phyloP scores from a whole-genome alignment of 1,139 yeast genomes.

The Diutina mesorugosa region DNA sequence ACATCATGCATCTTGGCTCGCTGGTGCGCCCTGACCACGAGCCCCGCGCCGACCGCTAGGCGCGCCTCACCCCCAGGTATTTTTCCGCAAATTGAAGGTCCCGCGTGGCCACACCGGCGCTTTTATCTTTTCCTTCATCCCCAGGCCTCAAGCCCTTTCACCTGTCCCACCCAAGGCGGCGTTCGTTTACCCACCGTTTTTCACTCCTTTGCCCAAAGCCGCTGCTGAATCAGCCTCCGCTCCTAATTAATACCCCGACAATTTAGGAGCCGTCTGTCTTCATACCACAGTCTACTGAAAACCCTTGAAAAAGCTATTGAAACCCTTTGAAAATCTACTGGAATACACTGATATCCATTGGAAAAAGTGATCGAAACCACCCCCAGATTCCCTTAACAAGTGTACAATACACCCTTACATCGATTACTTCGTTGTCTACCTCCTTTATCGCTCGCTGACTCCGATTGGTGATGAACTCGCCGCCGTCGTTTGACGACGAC shows the following conservation, averaged over 20 bases:
- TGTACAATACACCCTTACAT: background rate
- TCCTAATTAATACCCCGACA: background rate
- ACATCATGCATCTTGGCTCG: background rate
- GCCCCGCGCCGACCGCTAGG: background rate
- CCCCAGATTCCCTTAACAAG: too few relatives aligned
- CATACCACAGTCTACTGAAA: background rate
- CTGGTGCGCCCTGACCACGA: background rate
- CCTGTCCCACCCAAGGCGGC: background rate
- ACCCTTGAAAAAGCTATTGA: background rate
- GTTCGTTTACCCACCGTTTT: background rate
- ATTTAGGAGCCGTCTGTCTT: background rate
- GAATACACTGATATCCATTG: too few relatives aligned
- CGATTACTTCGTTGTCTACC: background rate
- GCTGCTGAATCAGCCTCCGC: background rate
- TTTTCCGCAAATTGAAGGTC: background rate
- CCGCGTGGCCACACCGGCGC: background rate
- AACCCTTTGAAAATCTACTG: too few relatives aligned
- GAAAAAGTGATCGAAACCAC: too few relatives aligned
- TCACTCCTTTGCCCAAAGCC: background rate
- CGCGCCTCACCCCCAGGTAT: background rate
- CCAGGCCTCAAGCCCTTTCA: background rate
- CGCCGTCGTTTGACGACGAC: slow-evolving; percentile 1
- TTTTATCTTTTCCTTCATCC: background rate
- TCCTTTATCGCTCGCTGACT: too few relatives aligned
- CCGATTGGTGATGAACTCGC: background rate